Evolutionary conservation across 2,329 filamentous ascomycete genomes (phyloP), one percentile per base, ranked within the genome.

Genomic region (Capronia epimyces): DNA sequence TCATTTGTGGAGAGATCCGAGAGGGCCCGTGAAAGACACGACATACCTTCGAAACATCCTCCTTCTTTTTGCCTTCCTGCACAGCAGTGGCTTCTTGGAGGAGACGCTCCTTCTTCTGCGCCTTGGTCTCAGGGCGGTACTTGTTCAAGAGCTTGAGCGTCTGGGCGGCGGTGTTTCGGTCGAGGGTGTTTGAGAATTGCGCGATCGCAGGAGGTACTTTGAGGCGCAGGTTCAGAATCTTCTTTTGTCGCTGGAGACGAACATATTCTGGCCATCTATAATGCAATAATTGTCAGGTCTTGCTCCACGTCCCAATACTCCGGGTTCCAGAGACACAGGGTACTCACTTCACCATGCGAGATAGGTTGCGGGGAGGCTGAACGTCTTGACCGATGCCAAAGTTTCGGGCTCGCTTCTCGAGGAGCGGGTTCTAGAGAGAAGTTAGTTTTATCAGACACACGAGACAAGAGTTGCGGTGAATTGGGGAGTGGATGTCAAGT

Each of bases 11-110:
- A 10, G 10, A 27, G 24, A 27, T 5, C 24, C 24, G 24, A 10
- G 24, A 27, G 24, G 10, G 24, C 10, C 10, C 10, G 10, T 5
- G 10, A 5, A 5, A 5, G 10, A 27, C 24, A 27, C 10, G n/a
- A 37, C 34, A 37, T 52, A 57, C 55, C 89, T 97, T 97, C 86
- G 83, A 88, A 72, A 95, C 91, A 69, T 95, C 90, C 83, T 98
- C 94, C 87, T 97, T 97, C 87, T 97, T 98, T 87, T 97, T 96
- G 75, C 94, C 93, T 76, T 97, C 90, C 73, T 89, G 84, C 73
- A 98, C 83, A 69, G 93, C 94, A 67, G 90, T 95, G 62, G 94
- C 93, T 83, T 98, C 93, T 83, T 95, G 89, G 74, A 87, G 83
- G 63, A 98, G 82, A 78, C 93, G 89, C 81, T 98, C 94, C 85